phyloP scores from a whole-genome alignment of 805 yeast genomes.

The Saccharomyces eubayanus region DNA sequence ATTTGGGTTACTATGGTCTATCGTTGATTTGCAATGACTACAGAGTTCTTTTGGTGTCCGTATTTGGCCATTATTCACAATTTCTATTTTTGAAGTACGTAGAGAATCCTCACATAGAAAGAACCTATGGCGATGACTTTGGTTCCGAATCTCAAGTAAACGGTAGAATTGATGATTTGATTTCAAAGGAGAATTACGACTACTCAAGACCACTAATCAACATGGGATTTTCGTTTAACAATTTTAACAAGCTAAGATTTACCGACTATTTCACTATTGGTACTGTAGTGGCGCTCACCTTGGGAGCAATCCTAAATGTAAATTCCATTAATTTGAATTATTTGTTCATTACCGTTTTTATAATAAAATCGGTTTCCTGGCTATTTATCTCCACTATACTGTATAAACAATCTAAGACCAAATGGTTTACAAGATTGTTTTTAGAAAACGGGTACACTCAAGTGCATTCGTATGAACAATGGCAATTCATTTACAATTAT shows the following conservation, averaged over 20 bases:
- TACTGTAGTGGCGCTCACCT: constrained; percentile 36
- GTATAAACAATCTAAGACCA: constrained; percentile 48
- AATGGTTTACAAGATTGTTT: constrained; percentile 56
- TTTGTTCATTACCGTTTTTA: constrained; percentile 36
- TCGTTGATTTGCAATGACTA: constrained; percentile 71
- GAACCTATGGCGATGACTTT: constrained; percentile 50
- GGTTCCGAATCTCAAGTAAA: constrained; percentile 31
- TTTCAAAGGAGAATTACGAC: constrained; percentile 36
- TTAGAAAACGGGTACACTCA: constrained; percentile 57
- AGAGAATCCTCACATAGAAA: constrained; percentile 82
- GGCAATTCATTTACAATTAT: constrained; percentile 58
- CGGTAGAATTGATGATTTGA: constrained; percentile 29
- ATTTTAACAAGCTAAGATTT: constrained; percentile 57
- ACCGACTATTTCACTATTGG: constrained; percentile 49
- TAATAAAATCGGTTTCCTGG: constrained; percentile 44
- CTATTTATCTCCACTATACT: constrained; percentile 44
- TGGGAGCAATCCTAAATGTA: constrained; percentile 26
- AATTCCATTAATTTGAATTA: constrained; percentile 19
- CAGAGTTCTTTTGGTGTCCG: constrained; percentile 57
- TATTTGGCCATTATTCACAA: constrained; percentile 69
- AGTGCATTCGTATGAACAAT: constrained; percentile 58
- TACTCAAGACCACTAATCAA: constrained; percentile 51
- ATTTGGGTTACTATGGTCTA: constrained; percentile 78
- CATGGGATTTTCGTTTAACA: constrained; percentile 34
- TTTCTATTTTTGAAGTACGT: constrained; percentile 65